A percentile compares a stretch with the other conserved stretches of the same genome.
Evolutionary conservation across 2,329 filamentous ascomycete genomes (phyloP).

Genomic region (Botrytis squamosa): DNA sequence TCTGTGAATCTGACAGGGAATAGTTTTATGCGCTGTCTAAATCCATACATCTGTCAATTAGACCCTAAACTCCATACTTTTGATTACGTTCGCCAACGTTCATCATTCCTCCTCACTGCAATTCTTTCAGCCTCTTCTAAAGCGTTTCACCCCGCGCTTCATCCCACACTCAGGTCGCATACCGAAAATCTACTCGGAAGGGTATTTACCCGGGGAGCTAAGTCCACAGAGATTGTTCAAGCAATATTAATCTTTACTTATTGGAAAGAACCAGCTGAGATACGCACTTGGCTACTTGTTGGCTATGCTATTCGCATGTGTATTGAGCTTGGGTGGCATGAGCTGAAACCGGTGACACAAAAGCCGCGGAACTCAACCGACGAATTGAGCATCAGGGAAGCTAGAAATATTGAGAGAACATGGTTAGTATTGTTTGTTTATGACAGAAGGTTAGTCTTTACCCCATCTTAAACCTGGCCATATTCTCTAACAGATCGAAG

Average conservation of each 20-base stretch:
- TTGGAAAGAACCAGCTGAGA: slow-evolving; percentile 46
- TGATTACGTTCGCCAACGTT: slow-evolving; percentile 40
- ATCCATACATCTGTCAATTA: slow-evolving; percentile 45
- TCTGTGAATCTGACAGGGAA: background rate
- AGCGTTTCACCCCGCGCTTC: slow-evolving; percentile 41
- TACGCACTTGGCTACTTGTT: slow-evolving; percentile 43
- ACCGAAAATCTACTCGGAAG: slow-evolving; percentile 39
- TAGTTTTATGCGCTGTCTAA: slow-evolving; percentile 43
- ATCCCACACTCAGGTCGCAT: slow-evolving; percentile 36
- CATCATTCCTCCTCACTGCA: slow-evolving; percentile 42
- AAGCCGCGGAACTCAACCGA: slow-evolving; percentile 19
- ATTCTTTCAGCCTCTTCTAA: slow-evolving; percentile 42
- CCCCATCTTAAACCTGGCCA: background rate
- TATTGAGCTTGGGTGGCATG: slow-evolving; percentile 44
- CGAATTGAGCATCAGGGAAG: slow-evolving; percentile 28
- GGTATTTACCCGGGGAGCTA: slow-evolving; percentile 39
- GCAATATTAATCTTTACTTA: slow-evolving; percentile 44
- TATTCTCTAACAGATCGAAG: slow-evolving; percentile 27
- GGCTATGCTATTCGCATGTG: slow-evolving; percentile 45
- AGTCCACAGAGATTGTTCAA: slow-evolving; percentile 44
- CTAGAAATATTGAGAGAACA: slow-evolving; percentile 41
- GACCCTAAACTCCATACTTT: slow-evolving; percentile 44
- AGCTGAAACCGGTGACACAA: slow-evolving; percentile 25
- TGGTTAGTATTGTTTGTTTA: slow-evolving; percentile 45
- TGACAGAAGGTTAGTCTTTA: slow-evolving; percentile 41